Evolutionary conservation across 2,329 filamentous ascomycete species (phyloP).

Genomic region (Sphaerulina musiva): DNA sequence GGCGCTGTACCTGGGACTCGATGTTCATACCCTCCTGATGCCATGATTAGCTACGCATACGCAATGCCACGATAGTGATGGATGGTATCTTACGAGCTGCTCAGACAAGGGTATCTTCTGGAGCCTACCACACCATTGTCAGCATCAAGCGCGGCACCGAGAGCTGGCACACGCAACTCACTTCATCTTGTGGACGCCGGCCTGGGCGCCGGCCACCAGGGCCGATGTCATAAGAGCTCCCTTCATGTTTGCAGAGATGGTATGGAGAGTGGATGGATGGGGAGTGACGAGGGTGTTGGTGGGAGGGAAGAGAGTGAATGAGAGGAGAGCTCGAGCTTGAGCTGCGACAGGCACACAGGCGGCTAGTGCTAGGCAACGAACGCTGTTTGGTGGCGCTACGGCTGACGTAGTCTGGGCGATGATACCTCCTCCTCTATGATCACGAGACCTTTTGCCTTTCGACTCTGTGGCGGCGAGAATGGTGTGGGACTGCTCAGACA

Average conservation of each 20-base stretch:
- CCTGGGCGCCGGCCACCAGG: conserved; percentile 66
- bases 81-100: conserved; percentile 66
- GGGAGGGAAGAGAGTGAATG: conserved; percentile 3
- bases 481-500: too few relatives aligned
- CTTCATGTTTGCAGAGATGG: conserved; percentile 60
- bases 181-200: conserved; percentile 72
- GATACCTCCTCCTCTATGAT: neutral
- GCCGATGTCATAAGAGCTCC: conserved; percentile 66
- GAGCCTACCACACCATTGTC: conserved; percentile 38
- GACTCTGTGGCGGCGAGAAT: neutral
- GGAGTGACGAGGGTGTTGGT: conserved; percentile 7
- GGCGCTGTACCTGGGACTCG: conserved; percentile 69
- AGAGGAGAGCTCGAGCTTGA: neutral
- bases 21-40: conserved; percentile 67
- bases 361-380: conserved; percentile 1
- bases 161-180: conserved; percentile 6
- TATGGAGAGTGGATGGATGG: conserved; percentile 9
- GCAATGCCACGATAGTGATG: conserved; percentile 3
- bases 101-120: conserved; percentile 89
- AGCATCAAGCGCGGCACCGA: conserved; percentile 7
- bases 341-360: neutral
- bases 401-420: neutral
- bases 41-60: conserved; percentile 4
- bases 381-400: neutral
- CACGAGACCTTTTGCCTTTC: neutral